Evolutionary conservation across 768 basidiomycete genomes (phyloP).

Genomic region (Phlebiopsis gigantea): DNA sequence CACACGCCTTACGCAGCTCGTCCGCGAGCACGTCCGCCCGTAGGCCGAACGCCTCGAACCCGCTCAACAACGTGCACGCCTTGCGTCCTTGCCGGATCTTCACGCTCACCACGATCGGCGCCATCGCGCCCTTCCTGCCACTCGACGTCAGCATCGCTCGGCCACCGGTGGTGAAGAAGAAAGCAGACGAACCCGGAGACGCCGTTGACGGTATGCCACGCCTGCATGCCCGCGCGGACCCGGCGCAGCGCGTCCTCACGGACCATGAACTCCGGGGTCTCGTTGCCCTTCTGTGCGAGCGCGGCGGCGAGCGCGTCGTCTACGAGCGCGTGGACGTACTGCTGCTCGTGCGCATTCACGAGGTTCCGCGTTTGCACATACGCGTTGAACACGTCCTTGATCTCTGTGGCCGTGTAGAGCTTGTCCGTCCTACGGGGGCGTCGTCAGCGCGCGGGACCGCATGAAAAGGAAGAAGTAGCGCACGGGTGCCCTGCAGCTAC

Average conservation of each 20-base stretch:
- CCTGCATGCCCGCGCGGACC: conserved; percentile 65
- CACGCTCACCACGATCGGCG: conserved; percentile 61
- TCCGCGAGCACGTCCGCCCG: conserved; percentile 72
- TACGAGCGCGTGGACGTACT: conserved; percentile 64
- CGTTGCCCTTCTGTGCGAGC: conserved; percentile 26
- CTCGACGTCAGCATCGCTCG: background rate
- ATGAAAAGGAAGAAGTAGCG: conserved; percentile 21
- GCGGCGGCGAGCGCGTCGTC: conserved; percentile 26
- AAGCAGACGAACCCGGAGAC: conserved; percentile 53
- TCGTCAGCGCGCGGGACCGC: background rate
- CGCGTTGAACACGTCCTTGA: conserved; percentile 50
- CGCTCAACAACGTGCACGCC: conserved; percentile 68
- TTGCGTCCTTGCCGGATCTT: conserved; percentile 79
- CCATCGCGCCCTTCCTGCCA: conserved; percentile 68
- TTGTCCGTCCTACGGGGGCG: conserved; percentile 37
- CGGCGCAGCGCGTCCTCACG: conserved; percentile 57
- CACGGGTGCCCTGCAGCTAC: conserved; percentile 59
- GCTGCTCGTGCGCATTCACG: conserved; percentile 59
- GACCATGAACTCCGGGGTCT: conserved; percentile 48
- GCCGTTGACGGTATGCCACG: too few relatives aligned
- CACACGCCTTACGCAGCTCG: conserved; percentile 70
- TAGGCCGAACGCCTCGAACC: conserved; percentile 74
- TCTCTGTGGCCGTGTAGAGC: conserved; percentile 51
- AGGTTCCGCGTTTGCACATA: conserved; percentile 62
- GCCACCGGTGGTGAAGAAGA: background rate